These are phyloP conservation scores for Cymbidium sinense DNA, from an alignment of 106 monocot species.

Conservation along the genomic window DNA sequence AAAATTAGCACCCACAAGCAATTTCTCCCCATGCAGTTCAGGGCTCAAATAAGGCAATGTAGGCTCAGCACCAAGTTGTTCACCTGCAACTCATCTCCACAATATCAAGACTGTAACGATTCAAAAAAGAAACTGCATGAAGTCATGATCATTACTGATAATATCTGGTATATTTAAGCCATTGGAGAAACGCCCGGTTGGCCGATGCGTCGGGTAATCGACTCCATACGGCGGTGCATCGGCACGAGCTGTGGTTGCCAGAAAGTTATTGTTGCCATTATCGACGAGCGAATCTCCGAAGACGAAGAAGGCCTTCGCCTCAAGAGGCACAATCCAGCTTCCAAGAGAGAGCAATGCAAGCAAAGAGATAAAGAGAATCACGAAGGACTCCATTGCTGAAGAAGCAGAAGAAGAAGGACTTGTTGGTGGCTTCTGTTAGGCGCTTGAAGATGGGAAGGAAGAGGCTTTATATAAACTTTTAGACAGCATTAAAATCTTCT, in stretches of 20 bases:
- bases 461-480: not conserved
- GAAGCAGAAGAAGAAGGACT: not conserved
- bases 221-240: conserved; percentile 76
- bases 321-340: not conserved
- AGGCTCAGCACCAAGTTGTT: conserved; percentile 28
- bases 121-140: not conserved
- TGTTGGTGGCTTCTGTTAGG: not conserved
- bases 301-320: not conserved
- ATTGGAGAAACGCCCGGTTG: conserved; percentile 87
- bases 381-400: not conserved
- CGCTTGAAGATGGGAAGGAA: not conserved
- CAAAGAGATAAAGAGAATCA: not conserved
- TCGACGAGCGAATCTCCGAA: conserved; percentile 83
- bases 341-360: not conserved
- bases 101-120: not conserved
- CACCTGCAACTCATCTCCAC: conserved; percentile 29
- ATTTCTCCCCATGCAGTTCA: conserved; percentile 12
- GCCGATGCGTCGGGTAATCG: conserved; percentile 57
- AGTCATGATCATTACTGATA: conserved; percentile 35
- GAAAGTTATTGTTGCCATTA: conserved; percentile 90
- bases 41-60: conserved; percentile 41
- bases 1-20: conserved; percentile 39
- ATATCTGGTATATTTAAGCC: conserved; percentile 90
- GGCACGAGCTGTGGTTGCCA: conserved; percentile 74
- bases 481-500: not conserved